Percentiles rank a stretch among this genome's conserved stretches.
Conservation (phyloP, 306 rosid genomes). For the Medicago arabica region DNA sequence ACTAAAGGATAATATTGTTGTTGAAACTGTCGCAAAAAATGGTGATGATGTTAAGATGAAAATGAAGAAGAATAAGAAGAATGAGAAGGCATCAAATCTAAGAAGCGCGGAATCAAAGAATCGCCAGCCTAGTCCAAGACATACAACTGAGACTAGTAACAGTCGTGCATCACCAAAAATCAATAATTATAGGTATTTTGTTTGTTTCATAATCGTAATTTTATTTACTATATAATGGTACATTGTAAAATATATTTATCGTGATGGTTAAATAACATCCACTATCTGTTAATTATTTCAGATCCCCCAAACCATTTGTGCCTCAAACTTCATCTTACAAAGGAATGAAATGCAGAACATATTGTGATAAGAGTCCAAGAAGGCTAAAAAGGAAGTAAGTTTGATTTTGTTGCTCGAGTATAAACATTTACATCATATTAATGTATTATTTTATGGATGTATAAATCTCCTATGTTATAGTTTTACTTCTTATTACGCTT, state of each 20-base stretch:
- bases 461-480: neutral
- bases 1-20: no score
- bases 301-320: constrained; percentile 44
- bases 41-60: no score
- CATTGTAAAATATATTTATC: no score
- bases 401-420: constrained; percentile 5
- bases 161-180: constrained; percentile 7
- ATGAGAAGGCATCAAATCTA: no score
- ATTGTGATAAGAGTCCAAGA: constrained; percentile 54
- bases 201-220: neutral
- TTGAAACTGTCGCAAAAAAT: no score
- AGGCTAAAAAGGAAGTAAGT: constrained; percentile 72
- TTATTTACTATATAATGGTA: no score
- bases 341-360: constrained; percentile 49
- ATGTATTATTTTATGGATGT: neutral
- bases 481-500: neutral
- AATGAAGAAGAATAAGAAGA: no score
- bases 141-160: constrained; percentile 15
- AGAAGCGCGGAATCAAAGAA: constrained; percentile 25
- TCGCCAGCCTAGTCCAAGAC: constrained; percentile 35
- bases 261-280: neutral
- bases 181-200: constrained; percentile 30
- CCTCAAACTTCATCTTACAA: constrained; percentile 38
- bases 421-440: neutral
- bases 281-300: constrained; percentile 20